Percentiles rank a stretch among this genome's conserved stretches.
These are phyloP conservation scores for Salmacisia buchloeana DNA, from an alignment of 1,284 basidiomycete species.

Conservation along the genomic window DNA sequence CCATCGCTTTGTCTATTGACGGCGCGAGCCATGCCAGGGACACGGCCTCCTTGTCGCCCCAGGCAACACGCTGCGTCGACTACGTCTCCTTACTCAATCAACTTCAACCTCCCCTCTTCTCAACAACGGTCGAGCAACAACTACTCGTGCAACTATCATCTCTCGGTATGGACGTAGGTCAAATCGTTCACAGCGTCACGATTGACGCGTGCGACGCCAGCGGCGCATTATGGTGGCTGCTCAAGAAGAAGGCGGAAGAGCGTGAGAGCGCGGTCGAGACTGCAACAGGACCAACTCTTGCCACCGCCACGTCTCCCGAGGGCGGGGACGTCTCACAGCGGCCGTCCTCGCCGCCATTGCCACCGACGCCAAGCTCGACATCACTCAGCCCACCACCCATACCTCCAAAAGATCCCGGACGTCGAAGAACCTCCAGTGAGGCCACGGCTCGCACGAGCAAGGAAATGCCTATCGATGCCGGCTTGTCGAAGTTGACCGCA, in stretches of 20 bases:
- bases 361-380: neutral
- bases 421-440: constrained; percentile 13
- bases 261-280: constrained; percentile 52
- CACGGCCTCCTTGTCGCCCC: neutral
- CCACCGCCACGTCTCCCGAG: no score
- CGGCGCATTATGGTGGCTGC: constrained; percentile 93
- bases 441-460: constrained; percentile 22
- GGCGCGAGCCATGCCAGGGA: constrained; percentile 14
- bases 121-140: constrained; percentile 69
- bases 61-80: neutral
- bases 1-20: constrained; percentile 43
- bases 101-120: constrained; percentile 74
- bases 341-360: neutral
- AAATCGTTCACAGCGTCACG: constrained; percentile 85
- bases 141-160: constrained; percentile 69
- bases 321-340: neutral
- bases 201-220: constrained; percentile 86
- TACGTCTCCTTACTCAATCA: constrained; percentile 49
- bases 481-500: no score
- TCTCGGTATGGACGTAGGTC: constrained; percentile 85
- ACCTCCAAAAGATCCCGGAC: constrained; percentile 21
- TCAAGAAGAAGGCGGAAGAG: constrained; percentile 72
- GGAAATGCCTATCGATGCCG: no score
- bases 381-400: constrained; percentile 16
- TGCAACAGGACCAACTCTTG: constrained; percentile 20